These are phyloP conservation scores for Hordeum marinum DNA, from an alignment of 176 grass and related monocot species.

Conservation along the genomic window DNA sequence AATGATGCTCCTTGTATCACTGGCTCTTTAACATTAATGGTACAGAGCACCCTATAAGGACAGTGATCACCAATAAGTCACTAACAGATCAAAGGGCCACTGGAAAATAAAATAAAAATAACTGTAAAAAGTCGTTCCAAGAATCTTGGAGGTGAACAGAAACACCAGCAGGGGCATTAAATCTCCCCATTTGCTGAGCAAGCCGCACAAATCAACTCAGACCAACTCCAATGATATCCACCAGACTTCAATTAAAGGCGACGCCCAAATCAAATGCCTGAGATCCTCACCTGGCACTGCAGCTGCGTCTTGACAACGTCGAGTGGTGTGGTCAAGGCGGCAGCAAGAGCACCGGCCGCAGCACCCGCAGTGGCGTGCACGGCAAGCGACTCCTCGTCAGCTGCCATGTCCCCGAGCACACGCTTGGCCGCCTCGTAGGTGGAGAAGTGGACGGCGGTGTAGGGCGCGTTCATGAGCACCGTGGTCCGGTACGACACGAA, in stretches of 20 bases:
- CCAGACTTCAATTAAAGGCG: not conserved
- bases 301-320: constrained; percentile 92
- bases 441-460: constrained; percentile 76
- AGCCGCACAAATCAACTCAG: not conserved
- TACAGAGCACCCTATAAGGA: not conserved
- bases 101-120: not conserved
- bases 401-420: constrained; percentile 52
- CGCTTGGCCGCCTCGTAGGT: constrained; percentile 86
- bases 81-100: not conserved
- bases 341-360: constrained; percentile 63
- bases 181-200: not conserved
- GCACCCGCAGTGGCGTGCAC: constrained; percentile 85
- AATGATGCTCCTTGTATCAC: not conserved
- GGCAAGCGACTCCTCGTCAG: constrained; percentile 61
- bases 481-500: constrained; percentile 77
- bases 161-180: not conserved
- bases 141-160: constrained; percentile 26
- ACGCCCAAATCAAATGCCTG: not conserved
- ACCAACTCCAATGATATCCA: constrained; percentile 1
- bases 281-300: constrained; percentile 84
- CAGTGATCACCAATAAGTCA: not conserved
- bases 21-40: not conserved
- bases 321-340: constrained; percentile 61
- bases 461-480: constrained; percentile 85
- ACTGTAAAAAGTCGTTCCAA: constrained; percentile 13